Evolutionary conservation across 1,139 yeast genomes (phyloP).

Genomic region (Yamadazyma sp.): DNA sequence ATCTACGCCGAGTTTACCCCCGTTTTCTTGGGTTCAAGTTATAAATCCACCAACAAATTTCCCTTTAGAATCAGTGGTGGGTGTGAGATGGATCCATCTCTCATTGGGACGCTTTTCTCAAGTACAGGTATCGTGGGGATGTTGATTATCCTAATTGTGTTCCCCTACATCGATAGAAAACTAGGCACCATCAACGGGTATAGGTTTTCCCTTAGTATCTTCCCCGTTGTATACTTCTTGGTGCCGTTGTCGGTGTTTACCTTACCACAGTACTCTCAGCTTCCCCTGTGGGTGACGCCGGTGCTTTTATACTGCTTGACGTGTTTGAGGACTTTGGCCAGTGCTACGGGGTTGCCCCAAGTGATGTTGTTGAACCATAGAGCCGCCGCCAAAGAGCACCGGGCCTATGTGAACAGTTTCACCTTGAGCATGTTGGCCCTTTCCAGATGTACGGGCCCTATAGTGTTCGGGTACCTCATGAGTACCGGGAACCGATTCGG

Average conservation of each 20-base stretch:
- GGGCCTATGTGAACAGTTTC: conserved; percentile 52
- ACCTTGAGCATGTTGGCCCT: conserved; percentile 51
- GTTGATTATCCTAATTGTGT: conserved; percentile 47
- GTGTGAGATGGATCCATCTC: conserved; percentile 32
- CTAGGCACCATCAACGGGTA: conserved; percentile 48
- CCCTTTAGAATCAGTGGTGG: conserved; percentile 30
- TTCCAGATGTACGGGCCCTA: conserved; percentile 60
- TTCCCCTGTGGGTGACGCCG: conserved; percentile 27
- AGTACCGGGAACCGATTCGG: conserved; percentile 41
- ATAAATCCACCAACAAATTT: conserved; percentile 29
- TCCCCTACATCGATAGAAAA: conserved; percentile 55
- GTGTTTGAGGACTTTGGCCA: conserved; percentile 37
- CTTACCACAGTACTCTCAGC: conserved; percentile 23
- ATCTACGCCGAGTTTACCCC: conserved; percentile 60
- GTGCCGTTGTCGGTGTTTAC: conserved; percentile 54
- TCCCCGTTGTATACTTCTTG: conserved; percentile 48
- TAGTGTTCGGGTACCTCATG: conserved; percentile 57
- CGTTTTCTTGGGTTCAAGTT: conserved; percentile 51
- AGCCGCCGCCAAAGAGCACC: conserved; percentile 45
- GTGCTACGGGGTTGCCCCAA: conserved; percentile 19
- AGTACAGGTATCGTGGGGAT: conserved; percentile 58
- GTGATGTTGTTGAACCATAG: conserved; percentile 42
- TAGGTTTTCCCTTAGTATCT: conserved; percentile 38
- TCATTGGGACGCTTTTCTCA: conserved; percentile 55
- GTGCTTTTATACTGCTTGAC: conserved; percentile 21